Percentiles rank a stretch among this genome's conserved stretches.
These are phyloP conservation scores for Candida sp. DNA, from an alignment of 1,139 yeast genomes.

Conservation along the genomic window DNA sequence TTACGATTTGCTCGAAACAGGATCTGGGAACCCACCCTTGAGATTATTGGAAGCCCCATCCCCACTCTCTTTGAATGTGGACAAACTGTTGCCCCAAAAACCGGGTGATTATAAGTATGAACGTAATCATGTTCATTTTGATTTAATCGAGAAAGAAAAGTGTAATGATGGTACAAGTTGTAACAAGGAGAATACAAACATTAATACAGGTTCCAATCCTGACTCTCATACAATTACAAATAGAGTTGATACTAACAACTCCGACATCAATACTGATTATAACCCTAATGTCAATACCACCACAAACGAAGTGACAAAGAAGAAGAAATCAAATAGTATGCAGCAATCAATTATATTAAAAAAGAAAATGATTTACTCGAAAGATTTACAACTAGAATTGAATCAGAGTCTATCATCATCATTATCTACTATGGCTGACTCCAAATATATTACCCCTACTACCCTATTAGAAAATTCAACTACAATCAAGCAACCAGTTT, in stretches of 20 bases:
- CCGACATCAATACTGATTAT: slow-evolving; percentile 5
- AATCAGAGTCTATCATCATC: slow-evolving; percentile 5
- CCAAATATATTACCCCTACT: slow-evolving; percentile 10
- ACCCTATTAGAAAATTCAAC: slow-evolving; percentile 3
- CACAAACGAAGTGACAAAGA: slow-evolving; percentile 6
- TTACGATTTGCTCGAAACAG: slow-evolving; percentile 16
- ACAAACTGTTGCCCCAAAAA: background rate
- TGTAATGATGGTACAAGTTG: background rate
- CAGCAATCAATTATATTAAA: slow-evolving; percentile 25
- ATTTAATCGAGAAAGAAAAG: slow-evolving; percentile 1
- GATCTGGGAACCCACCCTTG: slow-evolving; percentile 3
- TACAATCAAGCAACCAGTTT: slow-evolving; percentile 9
- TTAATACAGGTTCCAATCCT: slow-evolving; percentile 4
- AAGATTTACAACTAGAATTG: slow-evolving; percentile 38
- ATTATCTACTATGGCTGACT: slow-evolving; percentile 7
- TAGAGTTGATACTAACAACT: background rate
- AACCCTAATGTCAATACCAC: slow-evolving; percentile 4
- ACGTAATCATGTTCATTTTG: background rate
- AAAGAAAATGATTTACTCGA: slow-evolving; percentile 31
- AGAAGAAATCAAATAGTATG: slow-evolving; percentile 9
- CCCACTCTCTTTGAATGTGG: slow-evolving; percentile 16
- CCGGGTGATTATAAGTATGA: background rate
- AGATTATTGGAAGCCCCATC: slow-evolving; percentile 17
- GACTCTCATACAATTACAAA: slow-evolving; percentile 5
- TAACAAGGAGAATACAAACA: background rate